These are phyloP conservation scores for Salix caprea DNA, from an alignment of 345 rosid species.

Conservation along the genomic window DNA sequence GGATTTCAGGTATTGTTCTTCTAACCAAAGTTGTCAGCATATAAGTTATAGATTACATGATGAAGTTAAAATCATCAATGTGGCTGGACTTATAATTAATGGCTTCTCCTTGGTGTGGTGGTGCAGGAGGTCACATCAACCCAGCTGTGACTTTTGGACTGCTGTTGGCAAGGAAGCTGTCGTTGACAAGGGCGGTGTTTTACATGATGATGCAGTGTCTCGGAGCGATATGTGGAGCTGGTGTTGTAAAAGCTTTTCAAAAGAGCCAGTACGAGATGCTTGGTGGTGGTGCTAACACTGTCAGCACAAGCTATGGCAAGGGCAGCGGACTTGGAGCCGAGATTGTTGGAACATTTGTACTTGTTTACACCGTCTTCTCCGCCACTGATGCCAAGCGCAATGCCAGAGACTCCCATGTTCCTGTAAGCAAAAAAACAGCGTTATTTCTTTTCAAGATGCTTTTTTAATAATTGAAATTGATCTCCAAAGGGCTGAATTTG, in stretches of 20 bases:
- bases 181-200: conserved; percentile 16
- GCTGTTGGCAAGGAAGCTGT: conserved; percentile 18
- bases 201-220: conserved; percentile 23
- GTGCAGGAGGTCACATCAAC: conserved; percentile 20
- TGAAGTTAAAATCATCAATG: background rate
- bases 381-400: conserved; percentile 16
- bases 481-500: background rate
- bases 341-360: conserved; percentile 17
- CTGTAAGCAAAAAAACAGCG: conserved; percentile 1
- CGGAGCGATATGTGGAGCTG: conserved; percentile 21
- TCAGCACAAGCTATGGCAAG: conserved; percentile 5
- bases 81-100: background rate
- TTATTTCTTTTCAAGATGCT: background rate
- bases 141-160: conserved; percentile 23
- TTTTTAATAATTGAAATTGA: background rate
- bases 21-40: background rate
- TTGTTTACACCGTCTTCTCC: conserved; percentile 19
- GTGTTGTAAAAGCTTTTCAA: conserved; percentile 6
- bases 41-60: background rate
- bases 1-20: conserved; percentile 12
- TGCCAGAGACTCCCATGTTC: conserved; percentile 21
- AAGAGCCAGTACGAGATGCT: conserved; percentile 8
- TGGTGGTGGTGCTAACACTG: conserved; percentile 17
- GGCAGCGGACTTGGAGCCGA: conserved; percentile 17
- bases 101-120: background rate